Percentiles rank a stretch among this genome's conserved stretches.
Evolutionary conservation across 1,139 yeast genomes (phyloP).

Genomic region (Diutina sp.): DNA sequence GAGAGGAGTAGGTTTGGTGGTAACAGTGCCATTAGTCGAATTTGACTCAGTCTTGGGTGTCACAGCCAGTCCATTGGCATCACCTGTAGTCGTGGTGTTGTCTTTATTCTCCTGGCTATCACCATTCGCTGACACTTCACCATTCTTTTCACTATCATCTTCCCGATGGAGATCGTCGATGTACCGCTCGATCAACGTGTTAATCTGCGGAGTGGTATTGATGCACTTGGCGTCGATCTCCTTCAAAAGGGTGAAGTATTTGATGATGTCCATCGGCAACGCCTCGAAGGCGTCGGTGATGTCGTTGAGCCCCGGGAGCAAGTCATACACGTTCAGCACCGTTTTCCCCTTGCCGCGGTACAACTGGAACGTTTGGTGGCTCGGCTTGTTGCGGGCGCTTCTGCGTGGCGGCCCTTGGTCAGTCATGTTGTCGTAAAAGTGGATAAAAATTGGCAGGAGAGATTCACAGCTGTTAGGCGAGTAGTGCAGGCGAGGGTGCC

Average conservation of each 20-base stretch:
- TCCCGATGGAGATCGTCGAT: conserved; percentile 27
- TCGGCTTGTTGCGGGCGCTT: neutral
- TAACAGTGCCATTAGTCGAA: neutral
- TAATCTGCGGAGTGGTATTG: conserved; percentile 56
- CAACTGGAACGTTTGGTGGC: conserved; percentile 1
- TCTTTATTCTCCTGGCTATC: neutral
- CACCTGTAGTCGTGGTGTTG: too few relatives aligned
- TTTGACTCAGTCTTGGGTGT: neutral
- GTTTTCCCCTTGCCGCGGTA: conserved; percentile 22
- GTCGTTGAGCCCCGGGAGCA: conserved; percentile 83
- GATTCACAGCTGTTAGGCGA: too few relatives aligned
- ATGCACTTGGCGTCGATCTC: conserved; percentile 95
- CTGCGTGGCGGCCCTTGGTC: neutral
- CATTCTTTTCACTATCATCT: neutral
- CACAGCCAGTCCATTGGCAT: neutral
- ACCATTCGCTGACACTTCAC: neutral
- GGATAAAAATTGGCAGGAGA: neutral
- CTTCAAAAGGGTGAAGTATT: conserved; percentile 77
- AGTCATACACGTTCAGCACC: conserved; percentile 26
- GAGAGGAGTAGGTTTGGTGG: neutral
- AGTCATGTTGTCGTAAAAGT: neutral
- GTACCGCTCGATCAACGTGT: conserved; percentile 43
- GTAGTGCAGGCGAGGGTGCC: too few relatives aligned
- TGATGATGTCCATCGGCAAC: conserved; percentile 69
- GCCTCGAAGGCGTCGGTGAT: conserved; percentile 88